Percentiles rank a stretch among this genome's conserved stretches.
phyloP scores from a whole-genome alignment of 2,329 filamentous ascomycete genomes.

The Trichoderma atroviride region DNA sequence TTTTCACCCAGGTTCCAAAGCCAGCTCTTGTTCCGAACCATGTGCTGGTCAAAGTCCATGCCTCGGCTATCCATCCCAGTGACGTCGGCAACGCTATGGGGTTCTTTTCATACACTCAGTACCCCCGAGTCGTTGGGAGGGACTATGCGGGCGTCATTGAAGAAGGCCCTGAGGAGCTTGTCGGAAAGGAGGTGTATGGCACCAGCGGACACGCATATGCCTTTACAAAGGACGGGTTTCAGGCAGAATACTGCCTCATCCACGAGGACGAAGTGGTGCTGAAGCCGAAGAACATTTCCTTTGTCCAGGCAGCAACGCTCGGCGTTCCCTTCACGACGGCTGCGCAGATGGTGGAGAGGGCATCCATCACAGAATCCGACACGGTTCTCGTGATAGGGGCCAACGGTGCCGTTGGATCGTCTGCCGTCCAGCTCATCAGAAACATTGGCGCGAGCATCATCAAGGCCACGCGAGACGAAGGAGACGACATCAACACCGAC shows the following conservation, averaged over 20 bases:
- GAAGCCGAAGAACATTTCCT: conserved; percentile 25
- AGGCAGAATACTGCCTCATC: conserved; percentile 25
- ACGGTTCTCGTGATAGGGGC: conserved; percentile 22
- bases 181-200: conserved; percentile 25
- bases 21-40: conserved; percentile 25
- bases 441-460: conserved; percentile 13
- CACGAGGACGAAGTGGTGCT: conserved; percentile 15
- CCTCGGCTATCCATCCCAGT: conserved; percentile 27
- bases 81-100: conserved; percentile 24
- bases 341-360: conserved; percentile 23
- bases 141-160: conserved; percentile 27
- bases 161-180: conserved; percentile 21
- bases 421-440: conserved; percentile 8
- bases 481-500: conserved; percentile 15
- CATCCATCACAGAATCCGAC: conserved; percentile 12
- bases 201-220: conserved; percentile 25
- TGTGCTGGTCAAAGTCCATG: conserved; percentile 24
- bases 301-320: conserved; percentile 22
- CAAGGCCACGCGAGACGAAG: conserved; percentile 16
- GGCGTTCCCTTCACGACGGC: conserved; percentile 28
- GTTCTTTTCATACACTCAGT: conserved; percentile 19
- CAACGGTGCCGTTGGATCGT: conserved; percentile 18
- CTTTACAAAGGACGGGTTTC: conserved; percentile 26
- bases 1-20: conserved; percentile 18
- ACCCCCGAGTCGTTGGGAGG: conserved; percentile 22